Base-by-base conservation (phyloP, 73 alveolate genomes). In the Blepharisma japonicum region DNA sequence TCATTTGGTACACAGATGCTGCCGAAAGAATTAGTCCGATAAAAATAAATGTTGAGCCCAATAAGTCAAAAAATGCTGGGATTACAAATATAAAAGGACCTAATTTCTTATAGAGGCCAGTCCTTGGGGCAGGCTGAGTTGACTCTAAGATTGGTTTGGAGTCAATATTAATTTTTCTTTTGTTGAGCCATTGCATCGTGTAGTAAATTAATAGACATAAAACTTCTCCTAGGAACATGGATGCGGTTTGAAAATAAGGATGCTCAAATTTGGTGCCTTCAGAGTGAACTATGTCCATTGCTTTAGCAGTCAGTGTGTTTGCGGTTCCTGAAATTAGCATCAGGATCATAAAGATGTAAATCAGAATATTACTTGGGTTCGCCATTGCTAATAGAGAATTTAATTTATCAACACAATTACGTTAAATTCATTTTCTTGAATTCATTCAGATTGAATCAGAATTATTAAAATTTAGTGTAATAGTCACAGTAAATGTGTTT, bases 1-100 rank as follows among this genome's bases (percentile, higher is more conserved):
- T 82, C 98, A 95, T 95, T 71, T 92, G 96, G 70, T 89, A 95
- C 71, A 95, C 93, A 53, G 95, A 81, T 6, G 98, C 87, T 7
- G 94, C 83, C 77, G 91, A 83, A 56, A 86, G 82, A 6, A 88
- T 84, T 56, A 95, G 77, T 7, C 96, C 99, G 86, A 95, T 84
- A 78, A 92, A 88, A 55, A 88, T 90, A 61, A 90, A 56, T 27
- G 96, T 83, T 6, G 98, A 81, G 0, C 92, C 97, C 6, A 81
- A 8, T 49, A 88, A 84, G 81, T 95, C 99, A 71, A 91, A 91
- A 6, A 74, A 48, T 8, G 98, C 95, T 39, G 99, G 95, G 70
- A 95, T 83, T 7, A 89, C 68, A 38, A 87, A 87, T 51, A 86
- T 23, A 56, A 49, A 27, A 55, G 48, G 71, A 50, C 72, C 25